Evolutionary conservation across 2,329 filamentous ascomycete genomes (phyloP), one percentile per base, ranked within the genome.

Genomic region (Talaromyces verruculosus): DNA sequence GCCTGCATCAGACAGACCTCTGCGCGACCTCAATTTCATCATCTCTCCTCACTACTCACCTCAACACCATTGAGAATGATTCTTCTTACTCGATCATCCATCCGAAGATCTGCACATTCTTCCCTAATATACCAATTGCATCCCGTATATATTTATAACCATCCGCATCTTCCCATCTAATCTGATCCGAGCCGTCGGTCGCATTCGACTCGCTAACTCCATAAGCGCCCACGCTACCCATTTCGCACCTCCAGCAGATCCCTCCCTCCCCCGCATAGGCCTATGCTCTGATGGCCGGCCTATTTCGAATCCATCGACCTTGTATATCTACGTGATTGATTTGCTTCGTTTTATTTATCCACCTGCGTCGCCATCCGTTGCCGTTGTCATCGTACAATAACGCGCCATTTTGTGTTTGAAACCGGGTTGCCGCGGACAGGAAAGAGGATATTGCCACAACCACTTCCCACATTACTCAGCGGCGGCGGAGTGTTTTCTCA

Each of bases 381-480:
- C 39, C 37, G 15, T 39, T 35, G 19, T 28, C 37, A 35, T 59
- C 17, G 19, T 41, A 43, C 35, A 55, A 25, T 25, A 37, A 57
- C 53, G 53, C 33, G 53, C 53, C 53, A 39, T 30, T 45, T 45
- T 60, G 57, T 30, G 57, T 33, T 33, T 43, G 33, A 60, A 60
- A 30, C 39, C 57, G 57, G 57, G 22, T 60, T 17, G 57, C 57
- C 13, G 57, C 57, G 37, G 57, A 22, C 57, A 60, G 57, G 13
- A 33, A 19, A 45, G 17, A 60, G 39, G 11, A 11, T 22, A 43
- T 60, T 45, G 57, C 57, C 57, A 60, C 57, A 60, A 45, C 35
- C 57, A 59, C 25, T 25, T 59, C 57, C 39, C 39, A 60, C 39
- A 60, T 60, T 60, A 60, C 39, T 60, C 57, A 60, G 57, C 37